These are phyloP conservation scores for Suillus decipiens DNA, from an alignment of 768 basidiomycete genomes.

Conservation along the genomic window DNA sequence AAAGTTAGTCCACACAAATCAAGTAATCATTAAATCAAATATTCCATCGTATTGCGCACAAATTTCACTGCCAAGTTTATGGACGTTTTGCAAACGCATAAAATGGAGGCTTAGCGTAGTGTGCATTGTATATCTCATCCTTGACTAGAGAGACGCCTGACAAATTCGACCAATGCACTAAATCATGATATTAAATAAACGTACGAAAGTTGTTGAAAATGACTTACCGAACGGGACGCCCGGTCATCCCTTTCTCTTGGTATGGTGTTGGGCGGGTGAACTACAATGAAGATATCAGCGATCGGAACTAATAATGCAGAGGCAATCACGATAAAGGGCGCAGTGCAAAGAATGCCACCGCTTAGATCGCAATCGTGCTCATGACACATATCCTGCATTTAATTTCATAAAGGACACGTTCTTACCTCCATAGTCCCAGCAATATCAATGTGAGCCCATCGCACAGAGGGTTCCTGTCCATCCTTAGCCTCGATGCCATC, in stretches of 20 bases:
- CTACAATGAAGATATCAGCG: constrained; percentile 26
- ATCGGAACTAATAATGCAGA: background rate
- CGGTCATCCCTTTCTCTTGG: constrained; percentile 77
- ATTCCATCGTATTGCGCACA: background rate
- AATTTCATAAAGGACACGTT: constrained; percentile 20
- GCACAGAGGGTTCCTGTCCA: constrained; percentile 53
- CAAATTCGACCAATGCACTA: constrained; percentile 37
- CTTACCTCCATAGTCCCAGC: constrained; percentile 74
- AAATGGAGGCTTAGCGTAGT: background rate
- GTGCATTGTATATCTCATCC: background rate
- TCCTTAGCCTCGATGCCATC: constrained; percentile 69
- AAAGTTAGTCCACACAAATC: background rate
- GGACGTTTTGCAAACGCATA: background rate
- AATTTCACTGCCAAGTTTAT: background rate
- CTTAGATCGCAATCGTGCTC: constrained; percentile 13
- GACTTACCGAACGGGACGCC: constrained; percentile 73
- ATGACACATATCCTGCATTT: constrained; percentile 37
- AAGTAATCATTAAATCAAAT: background rate
- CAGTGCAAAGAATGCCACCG: too few relatives aligned
- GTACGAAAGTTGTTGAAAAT: background rate
- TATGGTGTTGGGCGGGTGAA: constrained; percentile 58
- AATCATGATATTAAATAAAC: background rate
- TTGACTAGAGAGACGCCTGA: constrained; percentile 24
- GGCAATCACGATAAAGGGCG: background rate
- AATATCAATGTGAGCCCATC: constrained; percentile 90